Evolutionary conservation across 495 filamentous ascomycete genomes (phyloP).

Genomic region (Tuber aestivum): DNA sequence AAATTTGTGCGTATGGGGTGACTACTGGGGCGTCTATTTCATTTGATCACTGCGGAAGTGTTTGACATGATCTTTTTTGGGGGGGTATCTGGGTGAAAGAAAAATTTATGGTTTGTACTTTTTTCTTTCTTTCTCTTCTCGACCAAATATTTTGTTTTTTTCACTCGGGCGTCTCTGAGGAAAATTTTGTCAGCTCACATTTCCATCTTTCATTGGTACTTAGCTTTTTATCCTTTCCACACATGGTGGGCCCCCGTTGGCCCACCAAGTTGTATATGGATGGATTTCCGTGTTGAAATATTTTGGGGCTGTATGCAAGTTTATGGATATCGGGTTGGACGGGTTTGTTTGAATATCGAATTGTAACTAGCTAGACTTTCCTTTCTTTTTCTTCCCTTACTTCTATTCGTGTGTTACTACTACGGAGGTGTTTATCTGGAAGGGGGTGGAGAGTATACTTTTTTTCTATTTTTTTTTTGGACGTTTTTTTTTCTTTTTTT

Average conservation of each 20-base stretch:
- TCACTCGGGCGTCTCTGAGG: slow-evolving; percentile 3
- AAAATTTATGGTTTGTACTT: slow-evolving; percentile 15
- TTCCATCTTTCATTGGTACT: slow-evolving; percentile 7
- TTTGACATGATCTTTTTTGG: slow-evolving; percentile 25
- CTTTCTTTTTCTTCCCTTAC: neutral
- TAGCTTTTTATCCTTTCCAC: slow-evolving; percentile 15
- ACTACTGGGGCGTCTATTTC: slow-evolving; percentile 35
- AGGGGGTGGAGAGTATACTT: neutral
- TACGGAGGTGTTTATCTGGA: slow-evolving; percentile 2
- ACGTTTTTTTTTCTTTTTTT: slow-evolving; percentile 17
- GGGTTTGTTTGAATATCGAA: slow-evolving; percentile 28
- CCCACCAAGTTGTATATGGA: slow-evolving; percentile 26
- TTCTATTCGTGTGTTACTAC: neutral
- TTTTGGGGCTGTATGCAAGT: slow-evolving; percentile 23
- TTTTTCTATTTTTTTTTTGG: slow-evolving; percentile 25
- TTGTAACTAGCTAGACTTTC: slow-evolving; percentile 30
- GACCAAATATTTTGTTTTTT: slow-evolving; percentile 17
- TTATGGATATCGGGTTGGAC: slow-evolving; percentile 19
- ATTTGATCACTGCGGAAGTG: slow-evolving; percentile 23
- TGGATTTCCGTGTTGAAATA: slow-evolving; percentile 27
- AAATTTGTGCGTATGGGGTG: slow-evolving; percentile 26
- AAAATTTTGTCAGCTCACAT: slow-evolving; percentile 1
- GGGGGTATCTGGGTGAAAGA: slow-evolving; percentile 14
- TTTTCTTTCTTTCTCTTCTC: slow-evolving; percentile 15
- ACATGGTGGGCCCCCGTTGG: slow-evolving; percentile 18